Evolutionary conservation across 2,329 filamentous ascomycete species (phyloP).

Genomic region (Diplocarpon rosae): DNA sequence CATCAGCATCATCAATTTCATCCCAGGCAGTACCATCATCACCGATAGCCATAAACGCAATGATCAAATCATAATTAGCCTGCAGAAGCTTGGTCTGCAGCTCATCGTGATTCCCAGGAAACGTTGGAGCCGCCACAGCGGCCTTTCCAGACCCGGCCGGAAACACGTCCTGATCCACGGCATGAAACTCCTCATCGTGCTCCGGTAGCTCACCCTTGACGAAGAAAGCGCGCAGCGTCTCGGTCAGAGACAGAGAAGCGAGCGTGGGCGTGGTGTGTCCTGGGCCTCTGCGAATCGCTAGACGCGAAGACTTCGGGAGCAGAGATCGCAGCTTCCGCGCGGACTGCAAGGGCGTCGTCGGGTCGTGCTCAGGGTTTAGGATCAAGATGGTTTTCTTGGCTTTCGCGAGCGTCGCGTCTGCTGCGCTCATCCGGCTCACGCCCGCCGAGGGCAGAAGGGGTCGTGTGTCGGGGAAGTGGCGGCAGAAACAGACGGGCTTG

Average conservation of each 20-base stretch:
- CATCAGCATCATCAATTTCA: too few relatives aligned
- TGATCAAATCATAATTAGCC: too few relatives aligned
- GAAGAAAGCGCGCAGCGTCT: slow-evolving; percentile 4
- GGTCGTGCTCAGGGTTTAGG: slow-evolving; percentile 9
- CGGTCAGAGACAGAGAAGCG: slow-evolving; percentile 2
- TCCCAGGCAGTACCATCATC: too few relatives aligned
- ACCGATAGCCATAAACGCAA: too few relatives aligned
- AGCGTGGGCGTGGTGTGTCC: slow-evolving; percentile 10
- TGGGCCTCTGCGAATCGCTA: slow-evolving; percentile 8
- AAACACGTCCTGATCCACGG: too few relatives aligned
- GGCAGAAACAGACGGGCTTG: slow-evolving; percentile 12
- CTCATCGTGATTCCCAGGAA: too few relatives aligned
- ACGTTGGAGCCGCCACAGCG: too few relatives aligned
- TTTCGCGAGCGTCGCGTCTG: slow-evolving; percentile 2
- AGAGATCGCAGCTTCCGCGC: slow-evolving; percentile 7
- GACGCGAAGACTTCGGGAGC: slow-evolving; percentile 8
- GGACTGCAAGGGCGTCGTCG: slow-evolving; percentile 10
- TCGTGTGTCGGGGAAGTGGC: slow-evolving; percentile 11
- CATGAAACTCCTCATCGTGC: not conserved
- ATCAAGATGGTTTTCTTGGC: slow-evolving; percentile 10
- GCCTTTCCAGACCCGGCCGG: too few relatives aligned
- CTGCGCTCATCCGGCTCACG: not conserved
- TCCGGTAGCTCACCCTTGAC: not conserved
- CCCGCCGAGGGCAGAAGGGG: slow-evolving; percentile 6
- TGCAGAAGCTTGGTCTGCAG: too few relatives aligned